These are phyloP conservation scores for Candida sojae DNA, from an alignment of 1,139 yeast genomes.

Conservation along the genomic window DNA sequence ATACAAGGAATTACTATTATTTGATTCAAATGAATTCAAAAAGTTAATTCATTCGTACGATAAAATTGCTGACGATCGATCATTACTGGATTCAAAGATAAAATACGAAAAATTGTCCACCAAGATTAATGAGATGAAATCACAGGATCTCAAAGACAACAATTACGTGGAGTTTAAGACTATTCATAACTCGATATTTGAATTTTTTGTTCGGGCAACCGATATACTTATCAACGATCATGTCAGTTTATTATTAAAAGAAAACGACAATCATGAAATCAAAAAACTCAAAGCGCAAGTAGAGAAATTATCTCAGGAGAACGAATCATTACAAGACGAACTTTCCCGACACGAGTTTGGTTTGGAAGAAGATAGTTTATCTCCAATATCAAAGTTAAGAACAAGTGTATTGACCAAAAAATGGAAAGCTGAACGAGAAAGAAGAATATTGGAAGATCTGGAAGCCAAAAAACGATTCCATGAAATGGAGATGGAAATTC, in stretches of 20 bases:
- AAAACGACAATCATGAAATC: constrained; percentile 26
- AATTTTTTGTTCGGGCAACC: constrained; percentile 60
- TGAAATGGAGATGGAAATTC: constrained; percentile 59
- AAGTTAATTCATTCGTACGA: constrained; percentile 49
- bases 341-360: background rate
- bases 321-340: constrained; percentile 1
- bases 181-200: constrained; percentile 52
- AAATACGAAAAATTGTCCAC: constrained; percentile 45
- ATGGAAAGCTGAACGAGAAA: constrained; percentile 73
- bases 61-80: constrained; percentile 58
- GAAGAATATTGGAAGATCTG: constrained; percentile 58
- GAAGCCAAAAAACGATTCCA: constrained; percentile 54
- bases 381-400: constrained; percentile 47
- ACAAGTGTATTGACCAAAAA: constrained; percentile 62
- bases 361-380: constrained; percentile 2
- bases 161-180: constrained; percentile 32
- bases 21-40: constrained; percentile 42
- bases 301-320: constrained; percentile 15
- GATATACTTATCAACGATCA: constrained; percentile 60
- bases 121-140: constrained; percentile 18
- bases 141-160: constrained; percentile 22
- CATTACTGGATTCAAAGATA: constrained; percentile 56
- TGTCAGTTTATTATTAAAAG: constrained; percentile 43
- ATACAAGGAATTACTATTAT: constrained; percentile 37
- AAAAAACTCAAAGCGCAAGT: constrained; percentile 24